A percentile compares a stretch with the other conserved stretches of the same genome.
Evolutionary conservation across 441 rosid species (phyloP).

Genomic region (Arabidopsis lyrata): DNA sequence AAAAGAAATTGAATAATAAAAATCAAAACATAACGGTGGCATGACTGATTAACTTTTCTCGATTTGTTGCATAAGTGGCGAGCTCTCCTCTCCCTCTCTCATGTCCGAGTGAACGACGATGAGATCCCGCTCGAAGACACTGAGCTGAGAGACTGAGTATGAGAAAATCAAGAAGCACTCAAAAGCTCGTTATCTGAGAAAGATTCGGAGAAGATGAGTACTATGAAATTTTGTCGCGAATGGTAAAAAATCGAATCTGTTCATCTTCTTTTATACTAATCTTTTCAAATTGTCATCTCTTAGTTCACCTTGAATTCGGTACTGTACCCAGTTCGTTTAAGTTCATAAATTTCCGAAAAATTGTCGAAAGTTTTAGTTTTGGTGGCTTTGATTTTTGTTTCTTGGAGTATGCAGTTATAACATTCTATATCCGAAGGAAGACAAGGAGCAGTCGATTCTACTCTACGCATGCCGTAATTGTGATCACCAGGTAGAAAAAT

Average conservation of each 20-base stretch:
- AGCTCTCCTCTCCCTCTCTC: no score
- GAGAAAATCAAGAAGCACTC: not conserved
- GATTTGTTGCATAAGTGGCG: no score
- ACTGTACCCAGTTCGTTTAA: not conserved
- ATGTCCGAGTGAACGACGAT: no score
- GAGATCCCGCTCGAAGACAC: no score
- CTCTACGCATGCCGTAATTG: slow-evolving; percentile 94
- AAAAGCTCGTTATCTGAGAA: slow-evolving; percentile 4
- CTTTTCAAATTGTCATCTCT: not conserved
- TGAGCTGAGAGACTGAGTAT: not conserved
- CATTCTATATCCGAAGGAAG: slow-evolving; percentile 85
- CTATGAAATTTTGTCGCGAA: slow-evolving; percentile 91
- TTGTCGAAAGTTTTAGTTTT: not conserved
- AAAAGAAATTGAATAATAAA: no score
- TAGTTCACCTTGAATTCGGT: not conserved
- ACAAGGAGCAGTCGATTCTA: slow-evolving; percentile 66
- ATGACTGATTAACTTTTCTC: no score
- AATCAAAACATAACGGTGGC: no score
- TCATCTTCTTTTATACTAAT: no score
- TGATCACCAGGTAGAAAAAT: slow-evolving; percentile 73
- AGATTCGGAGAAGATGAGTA: slow-evolving; percentile 67
- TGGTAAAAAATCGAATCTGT: slow-evolving; percentile 47
- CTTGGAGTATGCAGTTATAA: slow-evolving; percentile 63
- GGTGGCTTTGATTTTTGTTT: not conserved
- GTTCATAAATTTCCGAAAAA: not conserved